phyloP scores from a whole-genome alignment of 257 asterid genomes.

The Cinchona pubescens region DNA sequence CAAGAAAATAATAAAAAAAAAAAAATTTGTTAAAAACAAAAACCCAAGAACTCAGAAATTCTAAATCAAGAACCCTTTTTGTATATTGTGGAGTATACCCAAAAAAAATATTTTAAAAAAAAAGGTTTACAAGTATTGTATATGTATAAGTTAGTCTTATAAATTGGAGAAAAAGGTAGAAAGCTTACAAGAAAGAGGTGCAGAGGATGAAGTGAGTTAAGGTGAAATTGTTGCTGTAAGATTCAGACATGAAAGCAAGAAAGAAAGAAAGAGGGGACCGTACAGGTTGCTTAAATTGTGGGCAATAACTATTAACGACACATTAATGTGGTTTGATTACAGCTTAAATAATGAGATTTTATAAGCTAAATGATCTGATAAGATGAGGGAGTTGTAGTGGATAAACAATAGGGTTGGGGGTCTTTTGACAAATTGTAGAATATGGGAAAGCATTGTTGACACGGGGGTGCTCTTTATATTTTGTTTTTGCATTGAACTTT shows the following conservation, averaged over 20 bases:
- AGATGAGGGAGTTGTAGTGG: not conserved
- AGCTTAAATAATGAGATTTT: not conserved
- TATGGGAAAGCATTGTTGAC: not conserved
- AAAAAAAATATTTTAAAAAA: too few relatives aligned
- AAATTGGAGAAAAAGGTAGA: not conserved
- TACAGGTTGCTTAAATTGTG: conserved; percentile 26
- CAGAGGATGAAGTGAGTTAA: conserved; percentile 1
- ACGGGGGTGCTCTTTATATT: not conserved
- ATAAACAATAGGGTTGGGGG: not conserved
- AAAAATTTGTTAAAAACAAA: not conserved
- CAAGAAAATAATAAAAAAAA: conserved; percentile 4
- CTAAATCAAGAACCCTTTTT: not conserved
- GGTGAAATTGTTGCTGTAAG: conserved; percentile 4
- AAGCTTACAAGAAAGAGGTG: conserved; percentile 1
- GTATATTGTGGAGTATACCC: not conserved
- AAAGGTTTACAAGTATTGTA: too few relatives aligned
- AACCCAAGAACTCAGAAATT: not conserved
- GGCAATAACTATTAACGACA: conserved; percentile 4
- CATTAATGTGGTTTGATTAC: not conserved
- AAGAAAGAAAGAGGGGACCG: conserved; percentile 14
- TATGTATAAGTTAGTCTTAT: not conserved
- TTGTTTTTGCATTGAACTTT: not conserved
- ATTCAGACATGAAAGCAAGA: conserved; percentile 18
- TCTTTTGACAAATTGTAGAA: not conserved
- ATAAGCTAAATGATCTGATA: not conserved